Conservation (phyloP, 2,329 filamentous ascomycete genomes). For the Tolypocladium guangdongense region DNA sequence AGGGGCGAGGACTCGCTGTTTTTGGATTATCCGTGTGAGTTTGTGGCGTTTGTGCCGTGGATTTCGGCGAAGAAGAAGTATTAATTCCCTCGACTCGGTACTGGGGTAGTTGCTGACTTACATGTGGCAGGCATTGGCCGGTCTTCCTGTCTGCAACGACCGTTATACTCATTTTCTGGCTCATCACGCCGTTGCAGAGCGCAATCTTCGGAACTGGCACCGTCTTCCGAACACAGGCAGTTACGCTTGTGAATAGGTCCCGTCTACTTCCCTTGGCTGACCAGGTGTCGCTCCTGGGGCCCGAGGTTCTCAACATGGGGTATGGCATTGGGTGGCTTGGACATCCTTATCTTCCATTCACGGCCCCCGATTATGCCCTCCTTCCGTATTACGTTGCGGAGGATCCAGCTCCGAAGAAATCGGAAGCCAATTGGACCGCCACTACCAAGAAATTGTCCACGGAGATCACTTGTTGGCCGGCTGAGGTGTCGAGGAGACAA, state of each 20-base stretch:
- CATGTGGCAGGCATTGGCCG: background rate
- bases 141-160: slow-evolving; percentile 21
- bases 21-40: slow-evolving; percentile 39
- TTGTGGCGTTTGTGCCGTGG: slow-evolving; percentile 21
- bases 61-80: slow-evolving; percentile 15
- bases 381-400: slow-evolving; percentile 27
- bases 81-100: slow-evolving; percentile 11
- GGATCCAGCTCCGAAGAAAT: background rate
- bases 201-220: slow-evolving; percentile 36
- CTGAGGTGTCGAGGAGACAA: background rate
- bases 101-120: too few species aligned
- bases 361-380: slow-evolving; percentile 27
- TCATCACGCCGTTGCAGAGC: slow-evolving; percentile 42
- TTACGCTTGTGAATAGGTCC: slow-evolving; percentile 2
- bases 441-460: slow-evolving; percentile 22
- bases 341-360: slow-evolving; percentile 32
- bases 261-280: slow-evolving; percentile 9
- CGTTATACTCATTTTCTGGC: slow-evolving; percentile 42
- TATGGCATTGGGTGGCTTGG: slow-evolving; percentile 36
- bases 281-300: slow-evolving; percentile 15
- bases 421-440: slow-evolving; percentile 15
- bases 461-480: slow-evolving; percentile 25
- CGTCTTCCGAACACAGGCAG: slow-evolving; percentile 10
- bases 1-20: slow-evolving; percentile 33
- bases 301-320: slow-evolving; percentile 28